These are phyloP conservation scores for Scedosporium boydii DNA, from an alignment of 2,329 filamentous ascomycete genomes.

Conservation along the genomic window DNA sequence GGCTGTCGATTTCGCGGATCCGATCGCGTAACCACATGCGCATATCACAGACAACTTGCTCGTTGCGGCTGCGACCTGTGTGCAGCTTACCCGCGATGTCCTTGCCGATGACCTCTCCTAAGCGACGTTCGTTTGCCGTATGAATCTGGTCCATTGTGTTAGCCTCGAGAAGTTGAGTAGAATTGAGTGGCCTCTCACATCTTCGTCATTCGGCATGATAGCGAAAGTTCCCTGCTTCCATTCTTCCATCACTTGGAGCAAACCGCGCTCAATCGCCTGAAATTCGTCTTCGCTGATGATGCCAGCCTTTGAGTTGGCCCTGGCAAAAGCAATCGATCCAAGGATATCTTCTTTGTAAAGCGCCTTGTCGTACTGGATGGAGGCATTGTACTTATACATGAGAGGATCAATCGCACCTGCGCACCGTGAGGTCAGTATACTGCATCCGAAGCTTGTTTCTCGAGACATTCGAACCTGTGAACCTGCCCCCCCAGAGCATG, in stretches of 20 bases:
- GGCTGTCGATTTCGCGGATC: conserved; percentile 58
- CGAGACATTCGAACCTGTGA: conserved; percentile 32
- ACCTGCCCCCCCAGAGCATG: conserved; percentile 38
- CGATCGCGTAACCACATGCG: conserved; percentile 76
- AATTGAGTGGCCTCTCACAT: conserved; percentile 10
- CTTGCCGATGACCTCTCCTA: conserved; percentile 80
- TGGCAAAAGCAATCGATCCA: conserved; percentile 71
- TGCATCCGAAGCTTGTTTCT: neutral
- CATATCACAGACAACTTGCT: conserved; percentile 87
- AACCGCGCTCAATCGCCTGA: conserved; percentile 60
- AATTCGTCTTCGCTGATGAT: conserved; percentile 70
- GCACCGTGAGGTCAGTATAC: conserved; percentile 17
- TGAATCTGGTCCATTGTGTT: conserved; percentile 34
- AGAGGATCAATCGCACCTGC: conserved; percentile 72
- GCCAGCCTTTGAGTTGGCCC: conserved; percentile 65
- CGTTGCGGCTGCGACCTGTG: conserved; percentile 78
- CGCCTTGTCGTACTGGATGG: conserved; percentile 66
- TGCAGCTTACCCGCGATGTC: conserved; percentile 82
- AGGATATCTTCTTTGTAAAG: conserved; percentile 75
- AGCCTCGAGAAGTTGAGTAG: too few species aligned
- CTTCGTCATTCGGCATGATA: conserved; percentile 45
- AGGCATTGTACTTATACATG: conserved; percentile 79
- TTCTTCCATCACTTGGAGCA: conserved; percentile 46
- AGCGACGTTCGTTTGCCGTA: conserved; percentile 61
- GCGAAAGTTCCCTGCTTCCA: conserved; percentile 41